Conservation (phyloP, 495 filamentous ascomycete genomes). For the Trichoderma virens region DNA sequence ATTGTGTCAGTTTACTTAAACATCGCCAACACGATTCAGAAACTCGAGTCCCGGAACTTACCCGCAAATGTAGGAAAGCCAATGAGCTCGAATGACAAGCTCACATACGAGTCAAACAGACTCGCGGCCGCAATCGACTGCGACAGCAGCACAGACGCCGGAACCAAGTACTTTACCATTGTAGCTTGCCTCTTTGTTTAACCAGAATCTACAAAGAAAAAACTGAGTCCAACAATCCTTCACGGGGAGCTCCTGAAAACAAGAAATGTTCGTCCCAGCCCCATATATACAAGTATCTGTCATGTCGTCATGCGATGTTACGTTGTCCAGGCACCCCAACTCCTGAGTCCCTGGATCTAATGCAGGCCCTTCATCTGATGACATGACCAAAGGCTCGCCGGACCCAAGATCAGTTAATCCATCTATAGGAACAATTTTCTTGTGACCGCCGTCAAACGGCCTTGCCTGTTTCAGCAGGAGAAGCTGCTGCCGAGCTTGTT, state of each 20-base stretch:
- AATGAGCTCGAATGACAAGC: constrained; percentile 1
- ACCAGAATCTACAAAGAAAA: neutral
- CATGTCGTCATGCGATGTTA: constrained; percentile 4
- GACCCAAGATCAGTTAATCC: neutral
- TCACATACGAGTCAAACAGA: constrained; percentile 5
- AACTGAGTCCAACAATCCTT: neutral
- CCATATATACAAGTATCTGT: neutral
- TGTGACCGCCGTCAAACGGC: neutral
- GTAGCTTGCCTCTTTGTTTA: neutral
- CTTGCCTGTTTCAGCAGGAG: constrained; percentile 1
- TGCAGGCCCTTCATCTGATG: neutral
- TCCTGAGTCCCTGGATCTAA: neutral
- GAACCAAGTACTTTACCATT: neutral
- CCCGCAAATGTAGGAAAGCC: constrained; percentile 4
- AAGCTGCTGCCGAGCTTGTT: neutral
- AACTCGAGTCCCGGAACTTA: neutral
- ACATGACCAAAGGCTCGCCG: neutral
- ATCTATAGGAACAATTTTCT: constrained; percentile 7
- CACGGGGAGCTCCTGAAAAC: neutral
- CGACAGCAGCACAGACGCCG: constrained; percentile 4
- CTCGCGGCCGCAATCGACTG: neutral
- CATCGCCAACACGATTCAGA: neutral
- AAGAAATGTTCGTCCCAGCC: neutral
- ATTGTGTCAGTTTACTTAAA: neutral
- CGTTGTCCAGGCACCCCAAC: neutral